Evolutionary conservation across 2,329 filamentous ascomycete genomes (phyloP), one percentile per base, ranked within the genome.

Genomic region (Fonsecaea multimorphosa): DNA sequence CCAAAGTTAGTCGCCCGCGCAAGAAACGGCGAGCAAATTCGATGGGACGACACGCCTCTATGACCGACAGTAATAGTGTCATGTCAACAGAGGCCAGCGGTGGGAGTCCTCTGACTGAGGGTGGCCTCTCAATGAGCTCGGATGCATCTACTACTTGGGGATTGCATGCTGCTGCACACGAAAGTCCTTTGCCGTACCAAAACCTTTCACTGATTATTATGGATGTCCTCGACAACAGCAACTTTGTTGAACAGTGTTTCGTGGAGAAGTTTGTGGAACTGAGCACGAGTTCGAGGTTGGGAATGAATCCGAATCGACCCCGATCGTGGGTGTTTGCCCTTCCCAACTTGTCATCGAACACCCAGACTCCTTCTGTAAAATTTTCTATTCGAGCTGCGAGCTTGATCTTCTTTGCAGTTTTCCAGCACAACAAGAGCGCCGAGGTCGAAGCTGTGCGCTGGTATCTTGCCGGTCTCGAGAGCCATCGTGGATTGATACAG

Each of bases 381-480:
- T 51, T 46, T 12, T 31, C 38, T 14, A 59, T 59, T 14, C 38
- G 24, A 22, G 57, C 57, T 9, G 57, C 57, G 40, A 27, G 36
- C 19, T 51, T 59, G 29, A 46, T 59, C 8, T 51, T 34, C 22
- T 59, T 59, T 27, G 57, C 57, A 6, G 44, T 51, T 12, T 24
- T 34, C 7, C 36, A 46, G 38, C 38, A 51, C 24, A 36, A 59
- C 44, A 59, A 59, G 57, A 51, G 22, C 8, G 57, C 38, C 40
- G 57, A 59, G 22, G 16, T 59, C 31, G 57, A 59, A n/a, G 57
- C 57, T 19, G 40, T 59, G 14, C 36, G 40, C 3, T 59, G 57
- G 57, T 59, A 59, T 27, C 44, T 59, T 11, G 57, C 57, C n/a
- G 57, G 38, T 5, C 57, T 59, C 29, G 38, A 49, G 40, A 59